These are phyloP conservation scores for Beta lomatogona DNA, from an alignment of 179 eudicot species.

Conservation along the genomic window DNA sequence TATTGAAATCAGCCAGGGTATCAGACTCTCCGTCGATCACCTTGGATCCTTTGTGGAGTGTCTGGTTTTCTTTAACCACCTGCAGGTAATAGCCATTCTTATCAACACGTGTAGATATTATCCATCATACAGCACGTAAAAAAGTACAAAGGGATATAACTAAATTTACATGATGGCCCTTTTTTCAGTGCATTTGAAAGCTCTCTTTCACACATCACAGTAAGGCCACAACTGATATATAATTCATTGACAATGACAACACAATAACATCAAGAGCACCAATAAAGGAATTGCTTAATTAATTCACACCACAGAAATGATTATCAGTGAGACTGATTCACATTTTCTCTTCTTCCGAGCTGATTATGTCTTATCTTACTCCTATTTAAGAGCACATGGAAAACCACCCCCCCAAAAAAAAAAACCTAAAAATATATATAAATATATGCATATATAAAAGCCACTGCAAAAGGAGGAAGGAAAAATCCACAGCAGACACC, in stretches of 20 bases:
- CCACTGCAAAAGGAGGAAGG: too few species aligned
- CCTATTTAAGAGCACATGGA: too few species aligned
- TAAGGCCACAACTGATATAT: neutral
- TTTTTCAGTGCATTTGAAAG: neutral
- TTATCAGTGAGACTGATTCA: too few species aligned
- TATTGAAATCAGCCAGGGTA: constrained; percentile 79
- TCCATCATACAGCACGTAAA: constrained; percentile 4
- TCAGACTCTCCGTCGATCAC: constrained; percentile 76
- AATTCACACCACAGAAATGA: too few species aligned
- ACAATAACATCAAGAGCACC: neutral
- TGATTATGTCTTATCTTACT: too few species aligned
- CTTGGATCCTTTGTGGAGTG: constrained; percentile 81
- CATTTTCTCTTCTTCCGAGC: too few species aligned
- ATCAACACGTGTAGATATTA: constrained; percentile 1
- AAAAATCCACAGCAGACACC: too few species aligned
- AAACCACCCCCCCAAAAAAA: too few species aligned
- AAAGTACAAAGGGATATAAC: neutral
- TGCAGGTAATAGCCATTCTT: constrained; percentile 39
- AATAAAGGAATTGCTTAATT: neutral
- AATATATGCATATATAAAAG: too few species aligned
- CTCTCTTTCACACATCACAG: neutral
- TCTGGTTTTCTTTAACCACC: constrained; percentile 98
- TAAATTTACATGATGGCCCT: too few species aligned
- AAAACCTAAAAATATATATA: too few species aligned
- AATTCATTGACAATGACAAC: neutral